phyloP scores from a whole-genome alignment of 2,329 filamentous ascomycete genomes.

The Paecilomyces sp. region DNA sequence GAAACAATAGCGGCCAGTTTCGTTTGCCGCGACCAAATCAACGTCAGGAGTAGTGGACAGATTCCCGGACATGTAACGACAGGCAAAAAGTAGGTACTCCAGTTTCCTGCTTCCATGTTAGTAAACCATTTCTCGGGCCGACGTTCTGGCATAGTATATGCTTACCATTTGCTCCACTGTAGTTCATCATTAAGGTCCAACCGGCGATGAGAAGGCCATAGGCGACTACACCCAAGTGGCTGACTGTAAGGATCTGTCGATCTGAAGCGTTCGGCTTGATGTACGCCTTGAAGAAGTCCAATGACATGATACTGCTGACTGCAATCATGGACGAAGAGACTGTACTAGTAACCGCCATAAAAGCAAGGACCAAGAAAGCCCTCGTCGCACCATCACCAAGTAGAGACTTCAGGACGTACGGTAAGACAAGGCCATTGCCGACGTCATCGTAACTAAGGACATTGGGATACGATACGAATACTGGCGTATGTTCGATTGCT shows the following conservation, averaged over 20 bases:
- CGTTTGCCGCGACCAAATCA: neutral
- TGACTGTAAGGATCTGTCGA: neutral
- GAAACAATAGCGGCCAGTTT: neutral
- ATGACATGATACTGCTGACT: neutral
- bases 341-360: neutral
- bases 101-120: neutral
- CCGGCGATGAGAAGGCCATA: neutral
- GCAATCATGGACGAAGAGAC: neutral
- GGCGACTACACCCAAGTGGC: neutral
- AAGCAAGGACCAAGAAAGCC: neutral
- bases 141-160: neutral
- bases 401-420: neutral
- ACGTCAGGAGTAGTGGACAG: neutral
- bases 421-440: neutral
- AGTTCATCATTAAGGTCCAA: neutral
- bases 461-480: neutral
- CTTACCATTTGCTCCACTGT: neutral
- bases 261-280: neutral
- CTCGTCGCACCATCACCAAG: neutral
- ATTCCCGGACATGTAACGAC: neutral
- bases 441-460: neutral
- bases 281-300: neutral
- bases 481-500: neutral
- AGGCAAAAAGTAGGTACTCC: neutral
- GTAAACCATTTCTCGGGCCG: neutral